Base-by-base conservation (phyloP, 192 early-diverging fungal genomes). In the Physocladia obscura region DNA sequence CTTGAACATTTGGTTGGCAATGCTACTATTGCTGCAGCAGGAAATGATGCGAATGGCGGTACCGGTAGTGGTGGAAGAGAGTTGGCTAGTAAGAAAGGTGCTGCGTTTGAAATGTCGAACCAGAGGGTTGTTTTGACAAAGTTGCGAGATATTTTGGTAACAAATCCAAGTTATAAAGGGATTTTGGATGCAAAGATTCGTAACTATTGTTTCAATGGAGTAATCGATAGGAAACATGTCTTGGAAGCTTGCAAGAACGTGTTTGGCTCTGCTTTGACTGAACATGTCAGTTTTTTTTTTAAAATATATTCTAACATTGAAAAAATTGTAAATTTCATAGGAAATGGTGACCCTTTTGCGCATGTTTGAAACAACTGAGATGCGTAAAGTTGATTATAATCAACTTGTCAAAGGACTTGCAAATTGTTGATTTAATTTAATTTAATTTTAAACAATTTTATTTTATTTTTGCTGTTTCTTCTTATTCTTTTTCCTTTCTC, bases 311-410 rank as follows among this genome's bases (percentile, higher is more conserved):
- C 31, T 24, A 35, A 71, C 26, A 22, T 38, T 62, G 49, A 47
- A 36, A 39, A 5, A 17, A 4, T 39, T n/a, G 24, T 51, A 30
- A 19, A 56, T 2, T 52, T 49, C 51, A 38, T 44, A 85, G 79
- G 85, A 87, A 56, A 67, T 82, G 19, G 81, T 87, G 35, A 87
- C 85, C 30, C 62, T 87, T 40, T 69, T 85, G 6, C 71, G 85
- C 4, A 68, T 70, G 54, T 84, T 79, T 62, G 85, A 86, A 65
- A n/a, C n/a, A n/a, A 50, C 74, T 4, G 62, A 79, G 52, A 64
- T 69, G 56, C 51, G 77, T 2, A 76, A 67, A 57, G 72, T 77
- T 34, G 65, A 73, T 37, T 75, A 64, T 35, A 34, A 34, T 3
- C 35, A 57, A 11, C 57, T 77, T 29, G 63, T 77, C 19, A 52